Conservation (phyloP, 129 eudicot species). For the Escallonia rubra region DNA sequence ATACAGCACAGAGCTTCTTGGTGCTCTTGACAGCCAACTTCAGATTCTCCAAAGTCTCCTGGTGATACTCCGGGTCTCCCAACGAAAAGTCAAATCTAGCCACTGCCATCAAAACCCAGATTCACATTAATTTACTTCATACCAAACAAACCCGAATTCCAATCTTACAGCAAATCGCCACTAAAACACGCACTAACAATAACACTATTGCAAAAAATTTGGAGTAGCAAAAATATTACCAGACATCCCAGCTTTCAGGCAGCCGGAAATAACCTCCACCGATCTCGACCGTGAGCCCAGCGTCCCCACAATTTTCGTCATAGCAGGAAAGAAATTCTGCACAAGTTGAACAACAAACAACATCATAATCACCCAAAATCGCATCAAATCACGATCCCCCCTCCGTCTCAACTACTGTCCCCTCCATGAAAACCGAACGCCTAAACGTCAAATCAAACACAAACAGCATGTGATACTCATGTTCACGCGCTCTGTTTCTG, state of each 20-base stretch:
- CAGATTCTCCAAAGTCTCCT: conserved; percentile 85
- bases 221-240: conserved; percentile 26
- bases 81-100: conserved; percentile 97
- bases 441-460: background rate
- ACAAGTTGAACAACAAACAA: background rate
- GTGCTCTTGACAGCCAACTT: conserved; percentile 71
- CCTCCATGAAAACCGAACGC: no score
- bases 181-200: background rate
- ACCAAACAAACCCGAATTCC: no score
- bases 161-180: background rate
- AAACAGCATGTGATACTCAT: background rate
- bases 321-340: conserved; percentile 82
- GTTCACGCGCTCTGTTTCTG: no score
- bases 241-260: conserved; percentile 82
- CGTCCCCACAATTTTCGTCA: conserved; percentile 95
- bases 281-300: conserved; percentile 87
- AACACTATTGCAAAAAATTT: no score
- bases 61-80: conserved; percentile 76
- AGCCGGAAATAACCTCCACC: conserved; percentile 61
- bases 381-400: background rate
- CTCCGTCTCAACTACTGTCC: no score
- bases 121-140: background rate
- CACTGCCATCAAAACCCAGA: conserved; percentile 39
- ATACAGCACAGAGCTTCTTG: conserved; percentile 87
- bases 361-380: background rate